Conservation (phyloP, 768 basidiomycete genomes). For the Hericium coralloides region DNA sequence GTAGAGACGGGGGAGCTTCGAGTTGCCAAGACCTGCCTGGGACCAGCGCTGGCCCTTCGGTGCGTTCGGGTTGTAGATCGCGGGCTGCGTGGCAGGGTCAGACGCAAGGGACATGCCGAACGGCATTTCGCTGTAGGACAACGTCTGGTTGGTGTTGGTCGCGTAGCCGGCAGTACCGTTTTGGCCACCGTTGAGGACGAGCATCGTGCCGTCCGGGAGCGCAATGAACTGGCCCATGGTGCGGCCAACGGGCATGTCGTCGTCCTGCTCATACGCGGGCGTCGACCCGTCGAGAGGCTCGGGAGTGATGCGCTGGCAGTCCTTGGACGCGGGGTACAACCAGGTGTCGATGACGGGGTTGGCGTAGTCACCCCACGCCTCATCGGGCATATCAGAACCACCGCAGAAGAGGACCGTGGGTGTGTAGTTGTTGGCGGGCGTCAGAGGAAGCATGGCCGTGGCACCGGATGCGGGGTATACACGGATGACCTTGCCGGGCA, state of each 20-base stretch:
- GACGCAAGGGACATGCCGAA: slow-evolving; percentile 68
- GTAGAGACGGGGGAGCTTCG: slow-evolving; percentile 74
- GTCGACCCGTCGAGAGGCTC: slow-evolving; percentile 65
- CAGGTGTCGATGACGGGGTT: slow-evolving; percentile 68
- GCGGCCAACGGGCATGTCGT: slow-evolving; percentile 62
- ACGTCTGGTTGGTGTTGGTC: slow-evolving; percentile 27
- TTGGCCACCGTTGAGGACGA: slow-evolving; percentile 72
- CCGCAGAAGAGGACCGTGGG: slow-evolving; percentile 89
- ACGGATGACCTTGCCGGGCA: slow-evolving; percentile 66
- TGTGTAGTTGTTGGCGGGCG: slow-evolving; percentile 79
- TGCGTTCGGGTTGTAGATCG: slow-evolving; percentile 73
- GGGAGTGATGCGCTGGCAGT: slow-evolving; percentile 81
- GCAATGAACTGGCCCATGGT: slow-evolving; percentile 92
- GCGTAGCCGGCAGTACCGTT: slow-evolving; percentile 91
- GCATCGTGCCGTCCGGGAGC: slow-evolving; percentile 66
- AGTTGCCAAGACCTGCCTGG: slow-evolving; percentile 48
- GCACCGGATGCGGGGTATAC: slow-evolving; percentile 90
- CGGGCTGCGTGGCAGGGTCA: slow-evolving; percentile 71
- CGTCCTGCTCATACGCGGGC: slow-evolving; percentile 59
- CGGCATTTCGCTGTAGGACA: slow-evolving; percentile 45
- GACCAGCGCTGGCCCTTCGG: slow-evolving; percentile 71
- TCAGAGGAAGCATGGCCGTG: slow-evolving; percentile 83
- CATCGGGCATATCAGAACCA: slow-evolving; percentile 69
- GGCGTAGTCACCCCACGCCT: slow-evolving; percentile 69
- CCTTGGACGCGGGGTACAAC: slow-evolving; percentile 55